Percentiles rank a stretch among this genome's conserved stretches.
Conservation (phyloP, 2,329 filamentous ascomycete species). For the Xylariaceae sp. region DNA sequence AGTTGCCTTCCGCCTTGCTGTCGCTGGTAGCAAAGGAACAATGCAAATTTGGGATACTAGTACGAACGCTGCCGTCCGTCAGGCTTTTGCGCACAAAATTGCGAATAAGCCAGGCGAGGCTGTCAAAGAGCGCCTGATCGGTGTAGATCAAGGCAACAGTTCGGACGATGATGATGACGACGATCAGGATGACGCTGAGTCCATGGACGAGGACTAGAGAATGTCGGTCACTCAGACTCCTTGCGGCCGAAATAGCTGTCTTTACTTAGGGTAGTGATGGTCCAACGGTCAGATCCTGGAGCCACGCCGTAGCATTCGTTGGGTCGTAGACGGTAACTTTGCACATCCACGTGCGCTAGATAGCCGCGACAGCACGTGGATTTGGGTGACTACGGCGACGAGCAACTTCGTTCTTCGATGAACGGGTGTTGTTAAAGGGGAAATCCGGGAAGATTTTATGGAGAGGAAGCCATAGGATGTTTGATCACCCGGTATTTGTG, state of each 20-base stretch:
- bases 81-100: constrained; percentile 74
- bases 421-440: too few relatives aligned
- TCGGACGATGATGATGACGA: constrained; percentile 65
- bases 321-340: background rate
- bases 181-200: constrained; percentile 38
- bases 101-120: constrained; percentile 52
- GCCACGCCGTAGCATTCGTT: background rate
- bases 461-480: too few relatives aligned
- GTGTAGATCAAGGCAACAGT: constrained; percentile 44
- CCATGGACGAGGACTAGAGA: constrained; percentile 53
- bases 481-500: too few relatives aligned
- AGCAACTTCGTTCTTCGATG: too few relatives aligned
- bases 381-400: too few relatives aligned
- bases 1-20: constrained; percentile 86
- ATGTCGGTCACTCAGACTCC: constrained; percentile 1
- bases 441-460: too few relatives aligned
- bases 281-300: constrained; percentile 6
- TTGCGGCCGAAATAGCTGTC: constrained; percentile 8
- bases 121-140: constrained; percentile 73
- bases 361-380: too few relatives aligned
- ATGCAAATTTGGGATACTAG: constrained; percentile 96
- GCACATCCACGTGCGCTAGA: too few relatives aligned
- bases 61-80: constrained; percentile 82
- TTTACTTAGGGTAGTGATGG: constrained; percentile 13
- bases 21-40: constrained; percentile 89